Evolutionary conservation across 148 eudicot species (phyloP), one percentile per base, ranked within the genome.

Genomic region (Vaccinium myrtillus): DNA sequence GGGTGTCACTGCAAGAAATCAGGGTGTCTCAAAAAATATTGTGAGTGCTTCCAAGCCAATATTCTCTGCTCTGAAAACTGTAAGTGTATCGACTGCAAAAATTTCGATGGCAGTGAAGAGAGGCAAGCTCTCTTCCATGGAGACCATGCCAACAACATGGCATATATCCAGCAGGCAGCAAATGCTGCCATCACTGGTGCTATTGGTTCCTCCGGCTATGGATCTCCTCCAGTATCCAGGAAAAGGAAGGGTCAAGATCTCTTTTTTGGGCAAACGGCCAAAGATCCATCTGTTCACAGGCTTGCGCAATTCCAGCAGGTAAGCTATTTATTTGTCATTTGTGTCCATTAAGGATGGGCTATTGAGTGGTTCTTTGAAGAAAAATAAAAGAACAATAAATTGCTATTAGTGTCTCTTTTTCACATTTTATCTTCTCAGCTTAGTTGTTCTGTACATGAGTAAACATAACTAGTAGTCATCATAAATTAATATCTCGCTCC

Each of bases 1-100:
- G 98, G 98, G 84, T 95, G 98, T 81, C 98, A 95, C 87, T 95
- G 98, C 96, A 95, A 92, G 87, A 95, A 95, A 88, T 95, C 98
- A 85, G 98, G 98, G 82, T 95, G 98, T 85, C 90, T 95, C 75
- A 95, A 95, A 82, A 95, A 95, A 89, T 95, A 95, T 84, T 95
- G 98, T 59, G 98, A 95, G 86, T 95, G 98, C 89, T 95, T 95
- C 83, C 98, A 95, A 87, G 98, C 98, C 63, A 95, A 94, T 81
- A 93, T 95, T 88, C 89, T 95, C 30, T 95, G 98, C 91, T 95
- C 98, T 81, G 98, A 95, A 46, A 94, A 93, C 70, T 95, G 98
- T 85, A 95, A 91, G 89, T 95, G 98, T 89, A 87, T 94, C 78
- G 98, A 95, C 90, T 95, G 98, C 91, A 95, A 95, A 85, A 95